Conservation (phyloP, 2,329 filamentous ascomycete species). For the Fonsecaea erecta region DNA sequence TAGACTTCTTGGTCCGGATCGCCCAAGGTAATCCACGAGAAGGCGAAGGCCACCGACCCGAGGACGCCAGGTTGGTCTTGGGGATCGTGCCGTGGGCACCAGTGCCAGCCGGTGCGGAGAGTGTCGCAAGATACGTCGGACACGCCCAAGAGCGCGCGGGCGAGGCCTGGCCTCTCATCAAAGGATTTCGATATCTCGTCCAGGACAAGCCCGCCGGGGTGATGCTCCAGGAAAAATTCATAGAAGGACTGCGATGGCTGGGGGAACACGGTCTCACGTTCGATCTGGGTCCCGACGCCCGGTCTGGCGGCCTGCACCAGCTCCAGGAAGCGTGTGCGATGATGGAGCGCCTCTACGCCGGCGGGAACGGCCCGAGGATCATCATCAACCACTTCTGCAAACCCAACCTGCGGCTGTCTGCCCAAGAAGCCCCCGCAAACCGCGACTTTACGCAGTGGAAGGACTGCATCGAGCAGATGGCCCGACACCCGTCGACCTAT, state of each 20-base stretch:
- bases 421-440: constrained; percentile 41
- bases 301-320: constrained; percentile 74
- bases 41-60: constrained; percentile 62
- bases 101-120: constrained; percentile 65
- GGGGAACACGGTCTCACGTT: constrained; percentile 70
- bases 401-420: constrained; percentile 68
- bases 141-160: constrained; percentile 62
- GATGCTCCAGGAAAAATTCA: constrained; percentile 67
- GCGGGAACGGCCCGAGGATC: constrained; percentile 65
- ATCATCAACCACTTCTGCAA: constrained; percentile 89
- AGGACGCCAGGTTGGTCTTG: constrained; percentile 62
- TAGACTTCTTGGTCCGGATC: constrained; percentile 70
- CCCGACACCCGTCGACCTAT: constrained; percentile 69
- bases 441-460: constrained; percentile 71
- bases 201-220: constrained; percentile 74
- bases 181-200: constrained; percentile 80
- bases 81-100: constrained; percentile 88
- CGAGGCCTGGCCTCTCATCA: constrained; percentile 64
- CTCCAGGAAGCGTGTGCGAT: constrained; percentile 72
- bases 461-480: constrained; percentile 68
- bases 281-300: constrained; percentile 82
- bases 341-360: constrained; percentile 66
- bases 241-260: constrained; percentile 68
- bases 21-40: constrained; percentile 62
- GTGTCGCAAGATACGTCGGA: constrained; percentile 68